These are phyloP conservation scores for Leptographium flavum DNA, from an alignment of 2,329 filamentous ascomycete species.

Conservation along the genomic window DNA sequence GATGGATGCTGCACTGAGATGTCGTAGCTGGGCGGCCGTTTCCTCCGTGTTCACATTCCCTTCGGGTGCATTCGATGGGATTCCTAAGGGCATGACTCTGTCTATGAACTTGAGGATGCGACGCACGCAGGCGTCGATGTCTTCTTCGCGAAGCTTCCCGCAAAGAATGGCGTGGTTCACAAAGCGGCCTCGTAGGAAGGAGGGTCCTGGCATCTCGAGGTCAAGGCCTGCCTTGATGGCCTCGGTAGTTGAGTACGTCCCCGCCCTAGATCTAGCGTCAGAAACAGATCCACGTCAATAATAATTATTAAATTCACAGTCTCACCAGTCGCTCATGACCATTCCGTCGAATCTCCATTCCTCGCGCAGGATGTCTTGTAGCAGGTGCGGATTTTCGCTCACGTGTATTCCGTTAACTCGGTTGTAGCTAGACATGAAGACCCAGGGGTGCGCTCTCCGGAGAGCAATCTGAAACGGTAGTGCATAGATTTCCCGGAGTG, in stretches of 20 bases:
- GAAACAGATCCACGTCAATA: no score
- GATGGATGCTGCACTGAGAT: constrained; percentile 7
- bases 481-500: constrained; percentile 25
- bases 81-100: background rate
- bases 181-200: constrained; percentile 13
- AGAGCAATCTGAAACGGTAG: constrained; percentile 24
- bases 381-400: constrained; percentile 20
- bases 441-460: constrained; percentile 18
- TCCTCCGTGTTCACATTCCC: constrained; percentile 3
- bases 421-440: constrained; percentile 25
- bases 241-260: constrained; percentile 15
- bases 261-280: constrained; percentile 6
- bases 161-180: no score
- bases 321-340: constrained; percentile 24
- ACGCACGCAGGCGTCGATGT: constrained; percentile 16
- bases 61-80: constrained; percentile 7
- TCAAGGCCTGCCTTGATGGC: constrained; percentile 14
- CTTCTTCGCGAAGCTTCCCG: constrained; percentile 13
- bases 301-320: no score
- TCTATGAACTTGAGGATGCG: constrained; percentile 14
- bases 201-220: constrained; percentile 19
- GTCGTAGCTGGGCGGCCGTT: constrained; percentile 6
- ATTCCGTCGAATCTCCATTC: constrained; percentile 25
- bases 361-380: constrained; percentile 20
- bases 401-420: constrained; percentile 25